phyloP scores from a whole-genome alignment of 805 yeast genomes.

The Pichia membranifaciens region DNA sequence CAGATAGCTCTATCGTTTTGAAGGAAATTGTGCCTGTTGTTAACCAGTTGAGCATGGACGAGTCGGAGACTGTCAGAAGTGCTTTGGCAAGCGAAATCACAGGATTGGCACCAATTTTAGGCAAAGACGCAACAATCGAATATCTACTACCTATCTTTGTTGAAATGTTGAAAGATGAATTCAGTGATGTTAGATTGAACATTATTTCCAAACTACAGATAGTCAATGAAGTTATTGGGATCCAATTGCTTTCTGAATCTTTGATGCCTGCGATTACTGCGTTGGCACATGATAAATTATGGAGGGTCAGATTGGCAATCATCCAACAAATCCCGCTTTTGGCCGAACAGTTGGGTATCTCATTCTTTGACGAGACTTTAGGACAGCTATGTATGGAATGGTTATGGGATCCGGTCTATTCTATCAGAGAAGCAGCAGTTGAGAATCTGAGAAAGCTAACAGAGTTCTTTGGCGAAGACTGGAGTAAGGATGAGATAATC shows the following conservation, averaged over 20 bases:
- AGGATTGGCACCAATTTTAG: constrained; percentile 77
- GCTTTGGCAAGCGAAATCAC: constrained; percentile 87
- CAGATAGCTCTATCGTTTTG: constrained; percentile 46
- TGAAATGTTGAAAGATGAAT: constrained; percentile 93
- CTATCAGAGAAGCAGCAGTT: constrained; percentile 96
- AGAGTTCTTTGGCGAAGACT: constrained; percentile 81
- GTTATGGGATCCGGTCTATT: constrained; percentile 97
- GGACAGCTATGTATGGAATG: constrained; percentile 92
- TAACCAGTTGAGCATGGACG: constrained; percentile 79
- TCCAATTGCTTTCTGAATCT: constrained; percentile 77
- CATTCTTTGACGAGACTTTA: constrained; percentile 86
- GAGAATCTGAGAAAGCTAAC: constrained; percentile 73
- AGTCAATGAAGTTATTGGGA: constrained; percentile 92
- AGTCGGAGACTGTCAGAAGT: constrained; percentile 88
- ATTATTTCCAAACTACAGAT: constrained; percentile 87
- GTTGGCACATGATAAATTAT: constrained; percentile 90
- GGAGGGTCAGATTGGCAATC: constrained; percentile 97
- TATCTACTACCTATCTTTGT: constrained; percentile 80
- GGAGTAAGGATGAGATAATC: constrained; percentile 86
- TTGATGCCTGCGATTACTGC: constrained; percentile 94
- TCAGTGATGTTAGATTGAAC: constrained; percentile 91
- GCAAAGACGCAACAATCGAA: constrained; percentile 78
- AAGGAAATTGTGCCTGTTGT: constrained; percentile 77
- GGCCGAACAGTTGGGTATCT: constrained; percentile 90
- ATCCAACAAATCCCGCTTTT: constrained; percentile 93